Evolutionary conservation across 2,329 filamentous ascomycete species (phyloP), one percentile per base, ranked within the genome.

Genomic region (Ophiostoma novo-ulmi): DNA sequence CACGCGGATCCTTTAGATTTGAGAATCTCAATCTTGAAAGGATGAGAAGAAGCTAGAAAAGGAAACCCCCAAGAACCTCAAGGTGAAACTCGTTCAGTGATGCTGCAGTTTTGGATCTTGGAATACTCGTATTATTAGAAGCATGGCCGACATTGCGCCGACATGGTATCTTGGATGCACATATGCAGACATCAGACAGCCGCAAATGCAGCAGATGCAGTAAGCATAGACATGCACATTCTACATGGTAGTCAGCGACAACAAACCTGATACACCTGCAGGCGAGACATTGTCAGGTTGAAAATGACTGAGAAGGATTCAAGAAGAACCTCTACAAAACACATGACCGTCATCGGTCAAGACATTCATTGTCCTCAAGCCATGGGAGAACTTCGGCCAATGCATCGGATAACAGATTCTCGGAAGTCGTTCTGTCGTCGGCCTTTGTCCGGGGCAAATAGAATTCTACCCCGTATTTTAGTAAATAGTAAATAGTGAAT

Each of bases 371-470:
- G 38, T 11, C 44, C 44, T 48, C 44, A 48, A 39, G 11, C 38
- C 3, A 39, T 11, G 38, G 8, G 11, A 48, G 17, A 48, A 48
- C 17, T 5, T 48, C 17, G 44, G 44, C 22, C 52, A 58, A 3
- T 31, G 52, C 52, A 58, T 58, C 52, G 52, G 52, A 10, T 26
- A 58, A 58, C n/a, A 22, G 20, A 14, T 10, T 31, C 22, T 58
- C 52, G 52, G 52, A 58, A 58, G n/a, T 11, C 52, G 52, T n/a
- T n/a, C 22, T 58, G 52, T 58, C 52, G 52, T 58, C 52, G 52
- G 52, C 22, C 52, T 13, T 26, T 58, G 44, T 48, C 44, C 44
- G 44, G 14, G 44, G 44, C 17, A 20, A 10, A 13, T 1, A 11
- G 10, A 39, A 20, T n/a, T 48, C 44, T 6, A 48, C 44, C 44